phyloP scores from a whole-genome alignment of 768 basidiomycete genomes.

The Cubamyces sp. region DNA sequence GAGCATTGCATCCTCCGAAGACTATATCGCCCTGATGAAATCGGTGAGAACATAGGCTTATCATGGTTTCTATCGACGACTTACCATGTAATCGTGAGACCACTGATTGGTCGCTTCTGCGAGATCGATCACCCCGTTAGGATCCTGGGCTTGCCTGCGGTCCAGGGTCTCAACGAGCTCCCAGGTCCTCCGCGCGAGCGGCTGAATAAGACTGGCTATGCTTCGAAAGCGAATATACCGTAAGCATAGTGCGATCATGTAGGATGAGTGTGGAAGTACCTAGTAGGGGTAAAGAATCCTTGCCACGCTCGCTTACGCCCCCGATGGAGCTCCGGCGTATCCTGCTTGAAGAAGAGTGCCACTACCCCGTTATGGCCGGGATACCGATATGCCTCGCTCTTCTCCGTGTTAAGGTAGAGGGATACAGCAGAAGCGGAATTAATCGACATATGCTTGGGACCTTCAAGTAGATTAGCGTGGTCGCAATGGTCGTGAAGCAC shows the following conservation, averaged over 20 bases:
- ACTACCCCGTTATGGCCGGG: conserved; percentile 22
- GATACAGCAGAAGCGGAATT: conserved; percentile 31
- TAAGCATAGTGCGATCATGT: neutral
- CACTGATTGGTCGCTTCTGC: conserved; percentile 25
- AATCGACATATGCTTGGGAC: conserved; percentile 30
- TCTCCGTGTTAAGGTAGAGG: conserved; percentile 35
- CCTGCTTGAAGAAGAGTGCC: conserved; percentile 36
- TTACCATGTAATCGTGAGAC: conserved; percentile 35
- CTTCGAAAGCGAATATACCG: neutral
- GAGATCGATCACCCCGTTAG: conserved; percentile 26
- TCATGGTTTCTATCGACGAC: no score
- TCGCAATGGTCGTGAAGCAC: no score
- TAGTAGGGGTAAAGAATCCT: conserved; percentile 31
- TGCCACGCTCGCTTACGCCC: conserved; percentile 35
- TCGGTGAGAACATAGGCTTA: neutral
- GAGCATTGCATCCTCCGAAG: conserved; percentile 26
- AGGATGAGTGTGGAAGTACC: conserved; percentile 16
- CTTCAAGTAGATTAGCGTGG: neutral
- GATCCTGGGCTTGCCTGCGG: conserved; percentile 3
- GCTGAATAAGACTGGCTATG: conserved; percentile 1
- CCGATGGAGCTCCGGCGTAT: conserved; percentile 29
- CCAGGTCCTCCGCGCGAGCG: conserved; percentile 15
- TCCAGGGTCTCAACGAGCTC: conserved; percentile 23
- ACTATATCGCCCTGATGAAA: conserved; percentile 8
- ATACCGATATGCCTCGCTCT: conserved; percentile 36